Evolutionary conservation across 139 green algal species (phyloP), one percentile per base, ranked within the genome.

Genomic region (Medakamo hakoo): DNA sequence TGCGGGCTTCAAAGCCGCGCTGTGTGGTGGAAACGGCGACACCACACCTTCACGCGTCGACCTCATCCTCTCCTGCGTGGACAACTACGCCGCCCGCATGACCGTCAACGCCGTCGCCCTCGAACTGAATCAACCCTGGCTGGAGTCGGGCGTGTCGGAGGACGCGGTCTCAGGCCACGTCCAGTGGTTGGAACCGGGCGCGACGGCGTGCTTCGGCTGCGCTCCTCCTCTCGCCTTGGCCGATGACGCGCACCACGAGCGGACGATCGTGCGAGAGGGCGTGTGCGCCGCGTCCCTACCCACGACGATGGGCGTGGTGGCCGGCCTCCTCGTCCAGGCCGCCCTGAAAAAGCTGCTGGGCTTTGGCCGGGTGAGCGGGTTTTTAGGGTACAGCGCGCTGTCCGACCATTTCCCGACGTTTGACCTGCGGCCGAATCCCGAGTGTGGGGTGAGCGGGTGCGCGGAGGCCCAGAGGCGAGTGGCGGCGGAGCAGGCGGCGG

Each of bases 61-160:
- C 73, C 74, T 98, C 56, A 80, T 98, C 56, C 84, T 98, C 29
- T 82, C 68, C 49, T 98, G 92, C 64, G 92, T 98, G 48, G 92
- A 98, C 79, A 98, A 98, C 86, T 98, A 98, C 70, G 92, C 97
- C 69, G 92, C 92, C 3, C 82, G 92, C 52, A 95, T 98, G 79
- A 90, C 87, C 21, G 92, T 98, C 80, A 98, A 98, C 74, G 83
- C 93, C 84, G 85, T 78, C 65, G 0, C 87, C 77, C 76, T 98
- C 27, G 90, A 98, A 80, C 77, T 98, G 28, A 56, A 74, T 24
- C 92, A 97, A 75, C 78, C 67, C 0, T 98, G 92, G 92, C 95
- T 98, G 87, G 91, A 98, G 74, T 88, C 73, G 14, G 89, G 91
- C 2, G 91, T 98, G 57, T 92, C 81, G 25, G 91, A 98, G 69